phyloP scores from a whole-genome alignment of 106 monocot species.

The Dendrobium huoshanense region DNA sequence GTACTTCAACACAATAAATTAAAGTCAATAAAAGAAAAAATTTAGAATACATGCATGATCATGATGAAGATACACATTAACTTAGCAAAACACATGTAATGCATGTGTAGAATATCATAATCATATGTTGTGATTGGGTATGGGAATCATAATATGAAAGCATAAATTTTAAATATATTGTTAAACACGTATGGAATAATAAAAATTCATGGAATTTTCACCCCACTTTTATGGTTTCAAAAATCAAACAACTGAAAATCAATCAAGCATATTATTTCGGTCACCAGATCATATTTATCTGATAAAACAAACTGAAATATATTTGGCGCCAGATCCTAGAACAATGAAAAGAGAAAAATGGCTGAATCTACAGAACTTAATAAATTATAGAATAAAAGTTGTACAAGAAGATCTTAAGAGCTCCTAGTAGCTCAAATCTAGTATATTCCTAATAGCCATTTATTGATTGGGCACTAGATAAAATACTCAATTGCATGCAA shows the following conservation, averaged over 20 bases:
- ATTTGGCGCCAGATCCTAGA: not conserved
- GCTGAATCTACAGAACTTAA: not conserved
- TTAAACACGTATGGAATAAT: not conserved
- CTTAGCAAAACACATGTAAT: not conserved
- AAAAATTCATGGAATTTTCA: not conserved
- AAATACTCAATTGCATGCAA: not conserved
- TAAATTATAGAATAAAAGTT: not conserved
- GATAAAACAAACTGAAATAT: not conserved
- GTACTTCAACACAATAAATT: not conserved
- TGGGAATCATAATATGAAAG: not conserved
- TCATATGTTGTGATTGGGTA: not conserved
- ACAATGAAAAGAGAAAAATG: not conserved
- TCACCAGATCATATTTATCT: not conserved
- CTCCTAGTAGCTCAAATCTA: not conserved
- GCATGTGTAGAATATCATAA: no score
- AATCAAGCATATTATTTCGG: not conserved
- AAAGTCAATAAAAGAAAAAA: not conserved
- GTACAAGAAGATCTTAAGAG: not conserved
- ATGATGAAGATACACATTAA: not conserved
- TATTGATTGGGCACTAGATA: not conserved
- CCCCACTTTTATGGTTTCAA: not conserved
- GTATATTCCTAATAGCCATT: not conserved
- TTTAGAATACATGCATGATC: not conserved
- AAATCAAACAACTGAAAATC: not conserved
- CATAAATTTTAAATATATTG: not conserved